phyloP scores from a whole-genome alignment of 306 rosid genomes.

The Dicorynia guianensis region DNA sequence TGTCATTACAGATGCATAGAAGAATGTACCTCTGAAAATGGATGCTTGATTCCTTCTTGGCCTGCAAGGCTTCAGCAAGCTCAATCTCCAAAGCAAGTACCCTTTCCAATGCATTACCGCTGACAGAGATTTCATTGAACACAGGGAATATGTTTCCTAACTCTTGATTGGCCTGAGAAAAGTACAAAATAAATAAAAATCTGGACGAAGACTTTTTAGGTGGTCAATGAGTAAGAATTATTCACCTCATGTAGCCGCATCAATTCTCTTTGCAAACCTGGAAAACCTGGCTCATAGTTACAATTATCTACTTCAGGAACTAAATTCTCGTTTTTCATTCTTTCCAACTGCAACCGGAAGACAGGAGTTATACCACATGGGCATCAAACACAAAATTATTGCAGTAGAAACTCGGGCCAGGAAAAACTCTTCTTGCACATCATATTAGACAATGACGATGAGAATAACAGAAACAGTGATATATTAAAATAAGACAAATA shows the following conservation, averaged over 20 bases:
- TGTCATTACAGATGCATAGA: conserved; percentile 22
- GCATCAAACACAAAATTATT: conserved; percentile 9
- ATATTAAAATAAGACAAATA: conserved; percentile 23
- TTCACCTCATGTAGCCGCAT: conserved; percentile 78
- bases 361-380: conserved; percentile 33
- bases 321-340: conserved; percentile 79
- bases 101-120: conserved; percentile 92
- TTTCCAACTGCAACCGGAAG: conserved; percentile 78
- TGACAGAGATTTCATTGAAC: conserved; percentile 62
- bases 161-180: conserved; percentile 83
- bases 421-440: conserved; percentile 23
- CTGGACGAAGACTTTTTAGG: conserved; percentile 28
- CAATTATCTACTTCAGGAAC: conserved; percentile 57
- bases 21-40: conserved; percentile 87
- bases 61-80: conserved; percentile 88
- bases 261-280: conserved; percentile 75
- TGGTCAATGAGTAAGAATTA: conserved; percentile 28
- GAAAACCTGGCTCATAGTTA: conserved; percentile 56
- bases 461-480: conserved; percentile 24
- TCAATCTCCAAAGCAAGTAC: conserved; percentile 95
- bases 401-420: conserved; percentile 5
- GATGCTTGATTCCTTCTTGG: conserved; percentile 72
- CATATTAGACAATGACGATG: conserved; percentile 26
- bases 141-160: conserved; percentile 75
- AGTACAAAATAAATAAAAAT: conserved; percentile 35